A percentile compares a stretch with the other conserved stretches of the same genome.
phyloP scores from a whole-genome alignment of 192 early-diverging fungal species.

The Linderina pennispora region DNA sequence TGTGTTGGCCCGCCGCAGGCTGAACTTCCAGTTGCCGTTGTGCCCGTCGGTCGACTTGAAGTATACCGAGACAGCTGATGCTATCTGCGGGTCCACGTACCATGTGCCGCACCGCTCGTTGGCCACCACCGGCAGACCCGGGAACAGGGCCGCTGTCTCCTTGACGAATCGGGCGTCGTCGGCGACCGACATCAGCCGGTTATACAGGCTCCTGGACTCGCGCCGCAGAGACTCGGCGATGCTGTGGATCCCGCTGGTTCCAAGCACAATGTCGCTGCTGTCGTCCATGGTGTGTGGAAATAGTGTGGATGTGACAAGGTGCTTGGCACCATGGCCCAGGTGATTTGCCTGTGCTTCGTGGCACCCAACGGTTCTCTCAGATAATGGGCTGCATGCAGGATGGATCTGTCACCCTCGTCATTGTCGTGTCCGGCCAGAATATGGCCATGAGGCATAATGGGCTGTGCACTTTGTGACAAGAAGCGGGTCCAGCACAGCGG shows the following conservation, averaged over 20 bases:
- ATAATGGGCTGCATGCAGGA: no score
- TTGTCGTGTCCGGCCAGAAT: no score
- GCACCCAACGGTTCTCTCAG: no score
- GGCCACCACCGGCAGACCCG: constrained; percentile 58
- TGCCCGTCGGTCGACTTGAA: constrained; percentile 97
- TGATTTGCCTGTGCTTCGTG: no score
- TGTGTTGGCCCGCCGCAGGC: constrained; percentile 70
- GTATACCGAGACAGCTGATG: constrained; percentile 62
- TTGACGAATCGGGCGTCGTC: constrained; percentile 71
- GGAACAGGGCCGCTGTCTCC: constrained; percentile 49
- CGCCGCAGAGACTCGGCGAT: constrained; percentile 9
- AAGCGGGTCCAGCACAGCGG: no score
- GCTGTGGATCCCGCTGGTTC: constrained; percentile 2
- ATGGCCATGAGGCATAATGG: no score
- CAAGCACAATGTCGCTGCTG: no score
- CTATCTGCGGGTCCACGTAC: constrained; percentile 68
- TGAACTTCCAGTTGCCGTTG: constrained; percentile 78
- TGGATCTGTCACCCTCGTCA: no score
- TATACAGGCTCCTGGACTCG: constrained; percentile 50
- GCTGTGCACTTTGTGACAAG: no score
- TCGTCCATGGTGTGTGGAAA: no score
- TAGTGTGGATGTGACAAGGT: no score
- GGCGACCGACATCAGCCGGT: constrained; percentile 71
- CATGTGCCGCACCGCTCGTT: constrained; percentile 87
- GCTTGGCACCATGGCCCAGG: no score